A percentile compares a stretch with the other conserved stretches of the same genome.
These are phyloP conservation scores for Omphalotus guepiniiformis DNA, from an alignment of 768 basidiomycete species.

Conservation along the genomic window DNA sequence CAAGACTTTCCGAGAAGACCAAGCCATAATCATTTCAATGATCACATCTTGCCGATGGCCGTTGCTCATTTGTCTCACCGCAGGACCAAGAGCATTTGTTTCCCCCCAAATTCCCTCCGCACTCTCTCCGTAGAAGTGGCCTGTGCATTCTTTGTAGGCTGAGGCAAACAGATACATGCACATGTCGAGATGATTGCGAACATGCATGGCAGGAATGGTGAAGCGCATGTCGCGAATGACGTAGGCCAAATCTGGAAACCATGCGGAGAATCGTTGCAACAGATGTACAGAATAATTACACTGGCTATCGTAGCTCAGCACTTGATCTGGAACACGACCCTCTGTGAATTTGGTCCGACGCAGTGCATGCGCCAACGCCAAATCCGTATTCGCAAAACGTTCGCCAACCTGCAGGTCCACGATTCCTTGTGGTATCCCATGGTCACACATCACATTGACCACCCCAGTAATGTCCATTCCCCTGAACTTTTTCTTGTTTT, in stretches of 20 bases:
- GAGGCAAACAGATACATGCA: neutral
- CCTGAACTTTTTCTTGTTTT: conserved; percentile 21
- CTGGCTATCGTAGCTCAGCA: neutral
- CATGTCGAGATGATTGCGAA: neutral
- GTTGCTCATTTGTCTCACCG: neutral
- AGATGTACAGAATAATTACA: neutral
- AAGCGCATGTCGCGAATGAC: neutral
- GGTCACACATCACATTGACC: conserved; percentile 16
- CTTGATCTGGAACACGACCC: neutral
- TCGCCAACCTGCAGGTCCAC: neutral
- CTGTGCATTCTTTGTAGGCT: neutral
- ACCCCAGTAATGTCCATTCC: conserved; percentile 18
- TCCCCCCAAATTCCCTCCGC: neutral
- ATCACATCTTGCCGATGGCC: neutral
- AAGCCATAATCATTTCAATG: neutral
- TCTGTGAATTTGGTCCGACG: neutral
- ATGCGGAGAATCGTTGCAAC: neutral
- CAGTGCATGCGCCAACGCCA: neutral
- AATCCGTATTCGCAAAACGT: neutral
- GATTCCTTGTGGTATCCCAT: conserved; percentile 14
- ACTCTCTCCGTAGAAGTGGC: neutral
- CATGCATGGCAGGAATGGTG: neutral
- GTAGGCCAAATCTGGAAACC: neutral
- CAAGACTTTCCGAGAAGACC: neutral
- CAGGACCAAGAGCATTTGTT: neutral